A percentile compares a stretch with the other conserved stretches of the same genome.
These are phyloP conservation scores for Exophiala sp. DNA, from an alignment of 2,329 filamentous ascomycete genomes.

Conservation along the genomic window DNA sequence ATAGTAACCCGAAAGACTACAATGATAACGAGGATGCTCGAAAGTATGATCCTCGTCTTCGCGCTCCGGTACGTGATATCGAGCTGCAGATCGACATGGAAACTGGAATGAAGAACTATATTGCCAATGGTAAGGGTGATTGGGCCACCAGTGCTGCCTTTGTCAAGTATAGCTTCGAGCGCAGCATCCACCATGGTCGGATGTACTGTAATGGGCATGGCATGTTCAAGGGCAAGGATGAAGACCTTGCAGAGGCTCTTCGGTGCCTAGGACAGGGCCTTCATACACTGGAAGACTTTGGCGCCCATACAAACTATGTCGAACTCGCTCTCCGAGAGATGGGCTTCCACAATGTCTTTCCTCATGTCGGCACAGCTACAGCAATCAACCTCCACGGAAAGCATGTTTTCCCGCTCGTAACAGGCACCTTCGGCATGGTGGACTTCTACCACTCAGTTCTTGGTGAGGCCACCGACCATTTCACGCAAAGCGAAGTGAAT, in stretches of 20 bases:
- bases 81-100: slow-evolving; percentile 67
- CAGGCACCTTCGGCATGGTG: slow-evolving; percentile 67
- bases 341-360: slow-evolving; percentile 62
- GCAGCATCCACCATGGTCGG: slow-evolving; percentile 71
- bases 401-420: slow-evolving; percentile 67
- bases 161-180: slow-evolving; percentile 65
- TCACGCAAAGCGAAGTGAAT: slow-evolving; percentile 77
- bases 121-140: slow-evolving; percentile 77
- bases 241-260: slow-evolving; percentile 73
- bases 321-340: slow-evolving; percentile 71
- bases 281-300: slow-evolving; percentile 72
- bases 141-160: slow-evolving; percentile 91
- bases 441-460: slow-evolving; percentile 76
- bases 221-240: slow-evolving; percentile 58
- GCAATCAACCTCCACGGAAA: slow-evolving; percentile 62
- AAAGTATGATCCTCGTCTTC: slow-evolving; percentile 71
- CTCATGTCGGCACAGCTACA: slow-evolving; percentile 63
- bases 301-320: slow-evolving; percentile 77
- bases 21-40: slow-evolving; percentile 81
- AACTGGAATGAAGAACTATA: slow-evolving; percentile 99
- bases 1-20: slow-evolving; percentile 70
- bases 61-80: slow-evolving; percentile 65
- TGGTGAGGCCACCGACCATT: slow-evolving; percentile 73
- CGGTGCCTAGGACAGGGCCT: slow-evolving; percentile 69
- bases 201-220: slow-evolving; percentile 62